A percentile compares a stretch with the other conserved stretches of the same genome.
Evolutionary conservation across 2,329 filamentous ascomycete species (phyloP).

Genomic region (Cercospora berteroae): DNA sequence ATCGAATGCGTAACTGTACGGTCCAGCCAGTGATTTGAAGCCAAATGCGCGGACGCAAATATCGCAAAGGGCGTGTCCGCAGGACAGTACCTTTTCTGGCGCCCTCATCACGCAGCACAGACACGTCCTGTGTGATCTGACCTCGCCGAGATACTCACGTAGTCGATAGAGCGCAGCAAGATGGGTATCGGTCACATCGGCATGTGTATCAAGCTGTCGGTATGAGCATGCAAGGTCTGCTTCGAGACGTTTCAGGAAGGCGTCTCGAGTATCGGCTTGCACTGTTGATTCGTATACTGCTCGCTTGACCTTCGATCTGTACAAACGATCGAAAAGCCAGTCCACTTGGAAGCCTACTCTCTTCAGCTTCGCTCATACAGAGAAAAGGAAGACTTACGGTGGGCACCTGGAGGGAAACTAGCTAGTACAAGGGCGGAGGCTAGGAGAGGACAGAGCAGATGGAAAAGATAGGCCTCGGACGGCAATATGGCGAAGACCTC

Average conservation of each 20-base stretch:
- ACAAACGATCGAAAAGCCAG: not conserved
- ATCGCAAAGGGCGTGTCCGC: slow-evolving; percentile 39
- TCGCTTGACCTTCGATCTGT: not conserved
- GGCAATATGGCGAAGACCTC: slow-evolving; percentile 14
- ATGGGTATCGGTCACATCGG: not conserved
- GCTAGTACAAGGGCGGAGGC: slow-evolving; percentile 31
- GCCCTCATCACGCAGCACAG: slow-evolving; percentile 34
- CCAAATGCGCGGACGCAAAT: slow-evolving; percentile 31
- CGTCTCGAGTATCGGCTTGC: not conserved
- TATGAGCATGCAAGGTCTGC: not conserved
- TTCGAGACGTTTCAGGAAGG: not conserved
- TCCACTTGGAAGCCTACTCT: not conserved
- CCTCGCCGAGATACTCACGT: slow-evolving; percentile 4
- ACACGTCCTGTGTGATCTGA: slow-evolving; percentile 31
- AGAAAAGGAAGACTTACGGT: slow-evolving; percentile 27
- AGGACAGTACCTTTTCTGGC: slow-evolving; percentile 38
- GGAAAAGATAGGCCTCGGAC: slow-evolving; percentile 28
- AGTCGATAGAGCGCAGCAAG: not conserved
- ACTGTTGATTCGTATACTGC: not conserved
- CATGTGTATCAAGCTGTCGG: not conserved
- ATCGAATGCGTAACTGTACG: not conserved
- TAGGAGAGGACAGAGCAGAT: slow-evolving; percentile 29
- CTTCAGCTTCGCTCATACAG: slow-evolving; percentile 11
- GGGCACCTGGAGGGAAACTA: slow-evolving; percentile 28
- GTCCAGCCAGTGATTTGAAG: slow-evolving; percentile 24